These are phyloP conservation scores for Geranium incanum DNA, from an alignment of 441 rosid genomes.

Conservation along the genomic window DNA sequence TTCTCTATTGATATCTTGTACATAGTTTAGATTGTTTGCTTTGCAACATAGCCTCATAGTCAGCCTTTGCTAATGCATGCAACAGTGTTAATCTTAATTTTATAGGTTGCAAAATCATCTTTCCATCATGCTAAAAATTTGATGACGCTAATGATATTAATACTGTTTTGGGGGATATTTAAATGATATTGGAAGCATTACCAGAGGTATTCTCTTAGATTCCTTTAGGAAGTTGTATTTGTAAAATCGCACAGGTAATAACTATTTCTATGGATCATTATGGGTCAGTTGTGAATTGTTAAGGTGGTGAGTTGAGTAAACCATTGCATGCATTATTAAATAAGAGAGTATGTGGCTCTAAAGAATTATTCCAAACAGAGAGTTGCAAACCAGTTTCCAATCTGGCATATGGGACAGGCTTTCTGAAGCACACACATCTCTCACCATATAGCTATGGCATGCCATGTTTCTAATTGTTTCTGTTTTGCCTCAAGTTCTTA, in stretches of 20 bases:
- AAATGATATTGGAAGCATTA: not conserved
- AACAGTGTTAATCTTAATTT: not conserved
- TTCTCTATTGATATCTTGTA: not conserved
- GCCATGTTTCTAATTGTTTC: constrained; percentile 3
- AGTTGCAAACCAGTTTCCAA: not conserved
- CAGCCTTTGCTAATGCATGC: not conserved
- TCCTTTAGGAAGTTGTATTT: not conserved
- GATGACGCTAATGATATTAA: not conserved
- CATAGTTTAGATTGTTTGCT: not conserved
- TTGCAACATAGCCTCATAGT: not conserved
- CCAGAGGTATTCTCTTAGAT: not conserved
- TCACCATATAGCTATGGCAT: not conserved
- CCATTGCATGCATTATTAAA: not conserved
- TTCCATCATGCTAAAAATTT: not conserved
- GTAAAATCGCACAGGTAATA: not conserved
- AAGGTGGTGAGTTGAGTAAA: constrained; percentile 7
- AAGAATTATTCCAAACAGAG: not conserved
- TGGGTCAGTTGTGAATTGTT: not conserved
- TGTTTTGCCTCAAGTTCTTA: not conserved
- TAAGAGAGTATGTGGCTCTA: not conserved
- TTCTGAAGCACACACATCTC: not conserved
- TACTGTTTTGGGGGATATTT: not conserved
- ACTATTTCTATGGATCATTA: constrained; percentile 7
- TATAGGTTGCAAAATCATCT: not conserved
- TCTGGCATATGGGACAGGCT: not conserved